A percentile compares a stretch with the other conserved stretches of the same genome.
Evolutionary conservation across 139 green algal species (phyloP).

Genomic region (Chlamydomonas incerta): DNA sequence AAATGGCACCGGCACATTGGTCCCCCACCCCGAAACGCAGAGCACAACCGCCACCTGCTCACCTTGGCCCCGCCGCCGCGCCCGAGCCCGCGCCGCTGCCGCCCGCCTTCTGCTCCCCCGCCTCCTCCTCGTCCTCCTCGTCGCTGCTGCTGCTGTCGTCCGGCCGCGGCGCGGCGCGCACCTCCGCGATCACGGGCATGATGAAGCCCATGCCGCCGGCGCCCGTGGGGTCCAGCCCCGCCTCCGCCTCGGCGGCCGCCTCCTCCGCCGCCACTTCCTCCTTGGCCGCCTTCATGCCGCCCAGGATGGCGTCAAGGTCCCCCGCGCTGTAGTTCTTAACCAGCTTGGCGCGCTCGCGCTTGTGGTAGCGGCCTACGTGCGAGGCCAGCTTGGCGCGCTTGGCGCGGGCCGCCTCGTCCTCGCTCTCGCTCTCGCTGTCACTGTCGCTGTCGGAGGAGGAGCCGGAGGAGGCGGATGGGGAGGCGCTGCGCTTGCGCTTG

Average conservation of each 20-base stretch:
- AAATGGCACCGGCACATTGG: too few species aligned
- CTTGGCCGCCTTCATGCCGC: slow-evolving; percentile 22
- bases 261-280: not conserved
- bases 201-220: not conserved
- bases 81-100: not conserved
- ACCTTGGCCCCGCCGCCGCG: not conserved
- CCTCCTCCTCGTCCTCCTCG: slow-evolving; percentile 5
- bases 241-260: not conserved
- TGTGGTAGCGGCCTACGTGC: slow-evolving; percentile 78
- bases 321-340: slow-evolving; percentile 78
- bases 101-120: not conserved
- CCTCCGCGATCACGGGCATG: slow-evolving; percentile 19
- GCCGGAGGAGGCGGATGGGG: not conserved
- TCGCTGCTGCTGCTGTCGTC: slow-evolving; percentile 9
- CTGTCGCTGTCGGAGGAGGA: not conserved
- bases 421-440: not conserved
- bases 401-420: not conserved
- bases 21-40: too few species aligned
- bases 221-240: not conserved
- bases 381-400: slow-evolving; percentile 54
- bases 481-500: slow-evolving; percentile 14
- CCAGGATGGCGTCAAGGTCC: slow-evolving; percentile 87
- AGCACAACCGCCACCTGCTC: not conserved
- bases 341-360: slow-evolving; percentile 75
- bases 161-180: not conserved